Percentiles rank a stretch among this genome's conserved stretches.
Evolutionary conservation across 768 basidiomycete species (phyloP).

Genomic region (Candolleomyces eurysporus): DNA sequence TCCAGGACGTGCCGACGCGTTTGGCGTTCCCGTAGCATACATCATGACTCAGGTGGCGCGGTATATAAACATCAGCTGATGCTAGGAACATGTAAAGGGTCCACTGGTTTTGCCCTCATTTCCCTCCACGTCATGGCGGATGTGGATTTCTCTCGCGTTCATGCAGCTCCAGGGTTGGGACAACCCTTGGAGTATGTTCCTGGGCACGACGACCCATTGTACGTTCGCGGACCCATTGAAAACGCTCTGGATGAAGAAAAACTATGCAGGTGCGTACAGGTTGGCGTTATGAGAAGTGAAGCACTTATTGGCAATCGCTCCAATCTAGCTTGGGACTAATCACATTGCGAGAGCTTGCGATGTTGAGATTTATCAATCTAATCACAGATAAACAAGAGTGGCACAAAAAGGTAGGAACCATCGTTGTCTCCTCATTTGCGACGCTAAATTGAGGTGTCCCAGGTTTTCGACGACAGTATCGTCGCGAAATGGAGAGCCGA

Average conservation of each 20-base stretch:
- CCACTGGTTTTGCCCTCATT: neutral
- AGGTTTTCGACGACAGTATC: slow-evolving; percentile 16
- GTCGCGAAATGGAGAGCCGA: slow-evolving; percentile 16
- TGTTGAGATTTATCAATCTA: slow-evolving; percentile 35
- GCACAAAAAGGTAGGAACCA: slow-evolving; percentile 26
- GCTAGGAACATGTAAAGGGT: too few relatives aligned
- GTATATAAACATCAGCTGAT: too few relatives aligned
- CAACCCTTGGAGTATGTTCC: neutral
- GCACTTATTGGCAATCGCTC: neutral
- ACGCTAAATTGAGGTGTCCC: neutral
- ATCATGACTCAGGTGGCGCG: too few relatives aligned
- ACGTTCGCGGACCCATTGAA: neutral
- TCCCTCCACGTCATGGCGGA: neutral
- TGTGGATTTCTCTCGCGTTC: neutral
- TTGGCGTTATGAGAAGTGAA: neutral
- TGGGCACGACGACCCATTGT: neutral
- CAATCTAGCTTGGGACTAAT: slow-evolving; percentile 15
- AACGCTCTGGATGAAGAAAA: neutral
- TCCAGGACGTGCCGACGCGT: too few relatives aligned
- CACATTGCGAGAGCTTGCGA: slow-evolving; percentile 30
- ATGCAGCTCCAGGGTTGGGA: neutral
- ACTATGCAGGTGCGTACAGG: neutral
- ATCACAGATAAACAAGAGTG: slow-evolving; percentile 34
- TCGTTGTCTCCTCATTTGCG: neutral
- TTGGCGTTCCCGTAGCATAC: too few relatives aligned